Evolutionary conservation across 257 asterid genomes (phyloP).

Genomic region (Penstemon newberryi): DNA sequence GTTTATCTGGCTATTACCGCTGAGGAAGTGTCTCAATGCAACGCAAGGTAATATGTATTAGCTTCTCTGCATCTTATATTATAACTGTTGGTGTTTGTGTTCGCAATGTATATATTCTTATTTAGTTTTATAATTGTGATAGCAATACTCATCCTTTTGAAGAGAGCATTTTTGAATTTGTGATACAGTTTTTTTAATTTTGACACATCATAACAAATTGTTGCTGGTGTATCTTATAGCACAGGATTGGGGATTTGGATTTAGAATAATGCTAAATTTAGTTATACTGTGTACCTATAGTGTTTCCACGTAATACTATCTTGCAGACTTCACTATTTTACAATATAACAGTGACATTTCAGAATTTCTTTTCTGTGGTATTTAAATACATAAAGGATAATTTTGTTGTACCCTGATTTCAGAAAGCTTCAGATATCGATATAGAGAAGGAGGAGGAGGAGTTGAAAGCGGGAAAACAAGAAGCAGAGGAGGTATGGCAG

Average conservation of each 20-base stretch:
- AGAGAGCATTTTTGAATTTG: background rate
- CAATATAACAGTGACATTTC: background rate
- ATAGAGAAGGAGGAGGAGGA: conserved; percentile 52
- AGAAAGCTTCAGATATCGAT: conserved; percentile 63
- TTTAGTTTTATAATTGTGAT: background rate
- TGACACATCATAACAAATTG: background rate
- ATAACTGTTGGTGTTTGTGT: background rate
- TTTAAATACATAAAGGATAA: background rate
- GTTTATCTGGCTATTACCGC: background rate
- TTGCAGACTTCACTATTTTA: background rate
- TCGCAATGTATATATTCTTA: background rate
- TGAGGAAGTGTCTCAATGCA: background rate
- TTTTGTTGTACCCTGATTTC: conserved; percentile 28
- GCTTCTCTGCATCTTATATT: conserved; percentile 14
- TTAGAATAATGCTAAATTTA: background rate
- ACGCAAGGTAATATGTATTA: background rate
- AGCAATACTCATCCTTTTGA: background rate
- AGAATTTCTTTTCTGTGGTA: background rate
- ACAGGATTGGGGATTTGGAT: background rate
- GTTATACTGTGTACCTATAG: background rate
- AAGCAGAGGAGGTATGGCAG: conserved; percentile 74
- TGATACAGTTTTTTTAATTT: background rate
- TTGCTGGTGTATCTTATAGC: background rate
- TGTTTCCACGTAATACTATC: background rate
- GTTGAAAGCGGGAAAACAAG: conserved; percentile 47